These are phyloP conservation scores for Globisporangium lucens DNA, from an alignment of 352 stramenopile genomes.

Conservation along the genomic window DNA sequence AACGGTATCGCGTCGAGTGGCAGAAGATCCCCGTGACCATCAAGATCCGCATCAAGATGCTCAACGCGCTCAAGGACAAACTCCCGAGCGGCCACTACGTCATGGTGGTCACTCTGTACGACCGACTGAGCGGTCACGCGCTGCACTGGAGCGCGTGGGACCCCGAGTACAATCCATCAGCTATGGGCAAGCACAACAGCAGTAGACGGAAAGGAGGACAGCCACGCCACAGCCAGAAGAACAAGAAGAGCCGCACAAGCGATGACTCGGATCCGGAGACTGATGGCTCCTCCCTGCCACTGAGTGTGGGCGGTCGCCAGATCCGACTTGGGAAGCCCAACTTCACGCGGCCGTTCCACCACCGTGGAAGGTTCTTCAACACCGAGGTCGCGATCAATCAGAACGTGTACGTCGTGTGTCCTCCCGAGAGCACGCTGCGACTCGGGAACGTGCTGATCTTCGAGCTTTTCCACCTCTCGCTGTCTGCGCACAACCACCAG, in stretches of 20 bases:
- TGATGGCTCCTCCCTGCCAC: not conserved
- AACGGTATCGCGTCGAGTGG: slow-evolving; percentile 75
- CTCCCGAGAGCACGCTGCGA: slow-evolving; percentile 48
- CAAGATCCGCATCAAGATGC: slow-evolving; percentile 52
- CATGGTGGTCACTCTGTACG: slow-evolving; percentile 81
- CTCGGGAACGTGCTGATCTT: slow-evolving; percentile 58
- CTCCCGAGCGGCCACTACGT: slow-evolving; percentile 76
- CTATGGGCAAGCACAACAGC: not conserved
- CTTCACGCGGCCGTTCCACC: slow-evolving; percentile 70
- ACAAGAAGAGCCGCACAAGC: slow-evolving; percentile 3
- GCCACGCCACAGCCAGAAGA: slow-evolving; percentile 6
- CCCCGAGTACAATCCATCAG: slow-evolving; percentile 23
- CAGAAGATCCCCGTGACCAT: slow-evolving; percentile 68
- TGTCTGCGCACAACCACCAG: slow-evolving; percentile 5
- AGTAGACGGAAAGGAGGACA: slow-evolving; percentile 3
- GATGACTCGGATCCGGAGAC: slow-evolving; percentile 1
- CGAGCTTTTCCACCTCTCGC: slow-evolving; percentile 40
- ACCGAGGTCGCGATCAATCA: slow-evolving; percentile 77
- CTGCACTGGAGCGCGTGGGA: slow-evolving; percentile 76
- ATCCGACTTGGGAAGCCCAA: slow-evolving; percentile 27
- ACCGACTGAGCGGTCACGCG: slow-evolving; percentile 75
- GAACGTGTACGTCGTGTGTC: slow-evolving; percentile 77
- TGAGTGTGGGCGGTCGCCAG: not conserved
- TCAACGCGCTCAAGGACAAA: slow-evolving; percentile 85
- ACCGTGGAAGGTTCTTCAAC: slow-evolving; percentile 85